phyloP scores from a whole-genome alignment of 177 flowering plant genomes.

The Tripterygium wilfordii region DNA sequence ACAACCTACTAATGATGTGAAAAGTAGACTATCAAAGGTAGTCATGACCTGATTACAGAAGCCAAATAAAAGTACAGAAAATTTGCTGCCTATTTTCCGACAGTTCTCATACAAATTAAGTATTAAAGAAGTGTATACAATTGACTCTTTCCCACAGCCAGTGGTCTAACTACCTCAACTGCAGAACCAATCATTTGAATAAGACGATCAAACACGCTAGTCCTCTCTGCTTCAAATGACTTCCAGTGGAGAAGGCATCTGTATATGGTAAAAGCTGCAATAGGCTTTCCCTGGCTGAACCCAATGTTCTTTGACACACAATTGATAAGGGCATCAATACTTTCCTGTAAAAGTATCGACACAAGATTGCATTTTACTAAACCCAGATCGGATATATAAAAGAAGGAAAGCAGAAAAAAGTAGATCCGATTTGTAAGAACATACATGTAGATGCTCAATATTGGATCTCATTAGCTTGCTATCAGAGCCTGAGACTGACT shows the following conservation, averaged over 20 bases:
- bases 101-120: no score
- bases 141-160: no score
- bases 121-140: no score
- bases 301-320: constrained; percentile 79
- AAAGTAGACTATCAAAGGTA: no score
- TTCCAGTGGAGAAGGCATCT: constrained; percentile 96
- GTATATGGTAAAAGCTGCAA: constrained; percentile 91
- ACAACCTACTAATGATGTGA: no score
- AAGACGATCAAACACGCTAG: constrained; percentile 93
- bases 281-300: constrained; percentile 85
- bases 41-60: no score
- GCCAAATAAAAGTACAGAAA: no score
- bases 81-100: no score
- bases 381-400: no score
- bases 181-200: constrained; percentile 92
- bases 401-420: constrained; percentile 2
- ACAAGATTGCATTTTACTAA: no score
- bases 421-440: constrained; percentile 11
- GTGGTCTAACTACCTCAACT: constrained; percentile 71
- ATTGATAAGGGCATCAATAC: constrained; percentile 69
- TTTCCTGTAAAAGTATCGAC: no score
- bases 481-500: constrained; percentile 43
- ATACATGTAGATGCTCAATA: constrained; percentile 82
- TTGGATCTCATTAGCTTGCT: constrained; percentile 58
- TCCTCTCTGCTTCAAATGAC: constrained; percentile 93